Evolutionary conservation across 1,139 yeast species (phyloP).

Genomic region (Scheffersomyces titani): DNA sequence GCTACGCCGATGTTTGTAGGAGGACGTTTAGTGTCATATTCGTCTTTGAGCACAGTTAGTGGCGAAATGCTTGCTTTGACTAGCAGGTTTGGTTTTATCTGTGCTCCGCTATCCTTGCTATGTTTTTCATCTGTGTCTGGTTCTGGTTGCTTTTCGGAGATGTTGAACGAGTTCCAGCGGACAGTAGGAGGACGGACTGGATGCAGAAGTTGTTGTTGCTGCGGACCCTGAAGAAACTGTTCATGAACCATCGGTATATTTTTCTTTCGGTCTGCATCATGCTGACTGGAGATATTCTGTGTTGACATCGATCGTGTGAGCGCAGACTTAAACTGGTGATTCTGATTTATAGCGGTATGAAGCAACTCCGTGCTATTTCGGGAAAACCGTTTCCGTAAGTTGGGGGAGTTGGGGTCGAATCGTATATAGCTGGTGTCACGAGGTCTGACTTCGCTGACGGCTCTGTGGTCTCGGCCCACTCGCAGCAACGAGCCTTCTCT

Average conservation of each 20-base stretch:
- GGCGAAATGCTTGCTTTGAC: conserved; percentile 24
- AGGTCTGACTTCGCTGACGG: background rate
- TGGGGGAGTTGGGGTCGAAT: background rate
- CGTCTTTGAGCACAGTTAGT: conserved; percentile 29
- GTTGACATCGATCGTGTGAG: conserved; percentile 6
- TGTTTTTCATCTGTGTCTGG: conserved; percentile 1
- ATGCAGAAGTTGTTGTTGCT: background rate
- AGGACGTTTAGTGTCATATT: conserved; percentile 30
- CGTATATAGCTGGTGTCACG: background rate
- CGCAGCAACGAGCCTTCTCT: background rate
- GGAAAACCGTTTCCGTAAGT: conserved; percentile 2
- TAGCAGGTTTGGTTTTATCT: background rate
- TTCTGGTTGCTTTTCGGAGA: conserved; percentile 2
- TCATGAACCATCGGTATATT: conserved; percentile 22
- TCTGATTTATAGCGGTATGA: conserved; percentile 11
- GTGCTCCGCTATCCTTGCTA: background rate
- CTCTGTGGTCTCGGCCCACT: background rate
- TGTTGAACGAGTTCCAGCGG: conserved; percentile 24
- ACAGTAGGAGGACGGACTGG: conserved; percentile 17
- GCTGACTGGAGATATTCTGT: conserved; percentile 2
- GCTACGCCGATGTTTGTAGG: conserved; percentile 1
- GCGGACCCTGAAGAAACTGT: background rate
- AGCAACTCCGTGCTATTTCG: conserved; percentile 4
- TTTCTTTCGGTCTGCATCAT: conserved; percentile 7
- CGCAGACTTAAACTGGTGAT: conserved; percentile 7